Evolutionary conservation across 1,139 yeast species (phyloP).

Genomic region (Blastobotrys proliferans): DNA sequence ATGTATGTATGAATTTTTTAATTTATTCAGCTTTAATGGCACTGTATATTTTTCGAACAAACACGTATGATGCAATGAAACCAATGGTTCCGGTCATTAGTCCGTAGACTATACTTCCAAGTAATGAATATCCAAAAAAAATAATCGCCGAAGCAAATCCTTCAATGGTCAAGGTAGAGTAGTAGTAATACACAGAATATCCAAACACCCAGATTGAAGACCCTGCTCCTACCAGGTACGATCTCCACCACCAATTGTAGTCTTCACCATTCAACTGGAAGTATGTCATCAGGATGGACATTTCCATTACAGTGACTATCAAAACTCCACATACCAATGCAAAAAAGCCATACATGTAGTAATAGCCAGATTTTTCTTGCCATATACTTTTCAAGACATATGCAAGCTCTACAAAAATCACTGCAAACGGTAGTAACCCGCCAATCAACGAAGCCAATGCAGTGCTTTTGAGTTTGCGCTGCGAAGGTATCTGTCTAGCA

Average conservation of each 20-base stretch:
- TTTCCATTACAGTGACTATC: slow-evolving; percentile 61
- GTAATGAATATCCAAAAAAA: slow-evolving; percentile 67
- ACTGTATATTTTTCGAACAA: slow-evolving; percentile 55
- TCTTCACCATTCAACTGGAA: slow-evolving; percentile 58
- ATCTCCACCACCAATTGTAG: slow-evolving; percentile 81
- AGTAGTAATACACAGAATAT: slow-evolving; percentile 66
- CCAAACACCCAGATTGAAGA: slow-evolving; percentile 64
- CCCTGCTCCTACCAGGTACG: slow-evolving; percentile 69
- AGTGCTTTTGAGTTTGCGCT: slow-evolving; percentile 34
- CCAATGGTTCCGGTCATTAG: slow-evolving; percentile 76
- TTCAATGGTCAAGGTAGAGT: slow-evolving; percentile 30
- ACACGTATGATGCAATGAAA: slow-evolving; percentile 56
- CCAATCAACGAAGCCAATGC: slow-evolving; percentile 39
- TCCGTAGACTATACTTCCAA: slow-evolving; percentile 61
- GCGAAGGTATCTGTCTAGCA: slow-evolving; percentile 39
- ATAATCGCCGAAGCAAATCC: slow-evolving; percentile 69
- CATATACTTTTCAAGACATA: slow-evolving; percentile 74
- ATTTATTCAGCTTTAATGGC: slow-evolving; percentile 51
- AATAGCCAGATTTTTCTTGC: slow-evolving; percentile 74
- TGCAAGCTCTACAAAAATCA: slow-evolving; percentile 73
- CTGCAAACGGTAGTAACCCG: slow-evolving; percentile 73
- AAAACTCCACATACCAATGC: slow-evolving; percentile 58
- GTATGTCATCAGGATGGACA: slow-evolving; percentile 69
- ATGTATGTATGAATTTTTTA: background rate
- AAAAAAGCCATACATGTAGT: slow-evolving; percentile 76